These are phyloP conservation scores for Glycyrrhiza uralensis DNA, from an alignment of 306 rosid genomes.

Conservation along the genomic window DNA sequence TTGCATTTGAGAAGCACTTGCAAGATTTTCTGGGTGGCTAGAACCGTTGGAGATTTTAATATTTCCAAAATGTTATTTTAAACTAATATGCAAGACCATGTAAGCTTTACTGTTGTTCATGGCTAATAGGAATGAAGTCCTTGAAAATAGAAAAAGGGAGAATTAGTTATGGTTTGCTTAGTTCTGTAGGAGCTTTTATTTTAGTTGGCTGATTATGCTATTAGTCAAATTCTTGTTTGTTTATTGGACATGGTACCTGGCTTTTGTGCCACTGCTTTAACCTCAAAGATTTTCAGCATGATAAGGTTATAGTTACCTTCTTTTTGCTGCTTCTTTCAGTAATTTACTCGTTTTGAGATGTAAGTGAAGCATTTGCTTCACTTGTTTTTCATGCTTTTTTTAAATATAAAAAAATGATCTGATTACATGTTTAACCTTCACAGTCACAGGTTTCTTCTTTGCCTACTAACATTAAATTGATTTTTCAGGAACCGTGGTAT, in stretches of 20 bases:
- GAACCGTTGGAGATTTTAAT: not conserved
- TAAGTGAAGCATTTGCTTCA: not conserved
- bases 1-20: not conserved
- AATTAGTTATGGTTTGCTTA: not conserved
- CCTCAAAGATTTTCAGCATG: not conserved
- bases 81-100: not conserved
- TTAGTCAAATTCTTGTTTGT: not conserved
- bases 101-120: not conserved
- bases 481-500: constrained; percentile 72
- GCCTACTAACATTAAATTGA: constrained; percentile 14
- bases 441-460: not conserved
- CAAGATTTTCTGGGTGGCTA: not conserved
- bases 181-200: not conserved
- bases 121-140: not conserved
- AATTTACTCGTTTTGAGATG: constrained; percentile 2
- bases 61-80: not conserved
- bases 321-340: constrained; percentile 1
- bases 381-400: not conserved
- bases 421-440: not conserved
- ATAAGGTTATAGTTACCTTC: not conserved
- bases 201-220: not conserved
- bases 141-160: not conserved
- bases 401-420: not conserved
- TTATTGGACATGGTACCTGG: not conserved
- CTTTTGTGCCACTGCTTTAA: not conserved